A percentile compares a stretch with the other conserved stretches of the same genome.
Evolutionary conservation across 1,284 basidiomycete genomes (phyloP).

Genomic region (Fomitopsis betulina): DNA sequence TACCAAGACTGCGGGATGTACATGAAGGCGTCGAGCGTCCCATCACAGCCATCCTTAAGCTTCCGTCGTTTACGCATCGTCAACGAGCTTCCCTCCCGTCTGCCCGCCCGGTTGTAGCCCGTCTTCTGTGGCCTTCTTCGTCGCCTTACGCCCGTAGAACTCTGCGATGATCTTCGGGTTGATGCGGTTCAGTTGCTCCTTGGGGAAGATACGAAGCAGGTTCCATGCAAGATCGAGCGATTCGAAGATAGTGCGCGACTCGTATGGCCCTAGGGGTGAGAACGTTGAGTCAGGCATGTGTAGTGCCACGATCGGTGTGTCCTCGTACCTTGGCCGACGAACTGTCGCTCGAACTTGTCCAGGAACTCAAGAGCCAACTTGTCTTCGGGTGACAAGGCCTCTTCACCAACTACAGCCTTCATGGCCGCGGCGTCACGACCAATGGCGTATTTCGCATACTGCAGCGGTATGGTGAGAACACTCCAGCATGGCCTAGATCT

Average conservation of each 20-base stretch:
- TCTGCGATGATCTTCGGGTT: constrained; percentile 87
- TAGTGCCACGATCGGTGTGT: neutral
- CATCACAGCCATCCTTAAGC: neutral
- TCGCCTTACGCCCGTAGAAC: constrained; percentile 78
- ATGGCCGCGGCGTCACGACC: constrained; percentile 97
- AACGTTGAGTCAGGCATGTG: neutral
- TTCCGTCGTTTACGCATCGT: constrained; percentile 30
- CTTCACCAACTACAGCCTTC: constrained; percentile 99
- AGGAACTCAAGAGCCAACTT: constrained; percentile 92
- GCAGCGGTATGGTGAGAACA: constrained; percentile 10
- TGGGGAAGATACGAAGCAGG: constrained; percentile 96
- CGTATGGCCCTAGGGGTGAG: constrained; percentile 76
- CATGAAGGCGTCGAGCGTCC: neutral
- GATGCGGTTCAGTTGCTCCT: constrained; percentile 96
- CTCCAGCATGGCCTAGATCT: neutral
- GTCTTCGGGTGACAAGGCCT: constrained; percentile 92
- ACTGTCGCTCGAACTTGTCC: constrained; percentile 92
- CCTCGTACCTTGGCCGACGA: constrained; percentile 83
- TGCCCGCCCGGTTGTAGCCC: constrained; percentile 35
- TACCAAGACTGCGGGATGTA: neutral
- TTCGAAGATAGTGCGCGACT: constrained; percentile 96
- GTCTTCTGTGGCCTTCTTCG: constrained; percentile 52
- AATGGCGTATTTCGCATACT: constrained; percentile 97
- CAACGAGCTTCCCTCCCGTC: constrained; percentile 59
- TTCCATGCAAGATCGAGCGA: constrained; percentile 98